Evolutionary conservation across 768 basidiomycete species (phyloP), one percentile per base, ranked within the genome.

Genomic region (Boletus sp.): DNA sequence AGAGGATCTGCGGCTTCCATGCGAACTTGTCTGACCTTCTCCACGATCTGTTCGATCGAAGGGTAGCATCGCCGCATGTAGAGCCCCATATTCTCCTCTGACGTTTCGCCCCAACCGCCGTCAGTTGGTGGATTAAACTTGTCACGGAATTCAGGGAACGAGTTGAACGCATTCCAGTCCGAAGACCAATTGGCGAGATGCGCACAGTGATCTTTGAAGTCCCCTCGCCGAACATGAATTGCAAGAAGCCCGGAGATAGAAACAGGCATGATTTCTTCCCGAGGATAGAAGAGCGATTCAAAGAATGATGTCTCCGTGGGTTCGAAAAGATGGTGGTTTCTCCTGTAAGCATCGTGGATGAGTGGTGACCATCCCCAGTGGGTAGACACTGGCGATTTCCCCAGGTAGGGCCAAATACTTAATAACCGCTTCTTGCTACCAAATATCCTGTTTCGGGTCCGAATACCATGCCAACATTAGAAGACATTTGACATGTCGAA

Each of bases 211-310:
- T 70, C 58, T 39, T 72, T 45, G 59, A 75, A 83, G 65, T 82
- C 82, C 11, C 83, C 82, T 32, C 81, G 71, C 1, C 82, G 80
- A 45, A 83, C 66, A 59, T 83, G 83, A 8, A 83, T 62, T 4
- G 77, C 83, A 5, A 83, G 70, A 1, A 82, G 70, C 17, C 81
- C 78, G 0, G 73, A 60, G 30, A 79, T 67, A 7, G 66, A 62
- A 3, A 52, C 7, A 9, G 49, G 52, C 24, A 59, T 54, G 17
- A 28, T 48, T 50, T 64, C 55, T 30, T 46, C n/a, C 24, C 3
- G 12, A 5, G 20, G 28, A 37, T 30, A n/a, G n/a, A 57, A 42
- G 0, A 62, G 4, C 24, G 37, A 3, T 10, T 37, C 17, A 11
- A 54, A 48, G 20, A 49, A 5, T 0, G 24, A 8, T 1, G 28